Percentiles rank a stretch among this genome's conserved stretches.
These are phyloP conservation scores for Przewalskia tangutica DNA, from an alignment of 257 asterid species.

Conservation along the genomic window DNA sequence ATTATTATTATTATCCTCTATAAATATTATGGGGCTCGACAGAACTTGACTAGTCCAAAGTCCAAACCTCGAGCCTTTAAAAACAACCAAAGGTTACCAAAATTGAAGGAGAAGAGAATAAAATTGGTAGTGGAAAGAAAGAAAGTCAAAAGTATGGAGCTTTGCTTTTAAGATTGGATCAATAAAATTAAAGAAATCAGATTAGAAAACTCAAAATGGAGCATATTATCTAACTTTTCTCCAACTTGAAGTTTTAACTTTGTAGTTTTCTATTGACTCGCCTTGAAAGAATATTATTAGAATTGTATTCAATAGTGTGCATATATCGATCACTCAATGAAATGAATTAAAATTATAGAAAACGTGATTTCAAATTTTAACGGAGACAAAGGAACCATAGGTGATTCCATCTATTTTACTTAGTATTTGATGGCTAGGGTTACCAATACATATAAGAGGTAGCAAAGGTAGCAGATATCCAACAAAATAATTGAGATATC, in stretches of 20 bases:
- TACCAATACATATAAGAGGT: too few relatives aligned
- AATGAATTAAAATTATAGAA: neutral
- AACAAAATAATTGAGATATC: neutral
- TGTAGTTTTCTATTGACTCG: neutral
- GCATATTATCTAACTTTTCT: neutral
- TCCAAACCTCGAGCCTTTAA: constrained; percentile 26
- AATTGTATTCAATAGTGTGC: neutral
- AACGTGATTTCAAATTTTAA: too few relatives aligned
- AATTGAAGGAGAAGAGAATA: constrained; percentile 9
- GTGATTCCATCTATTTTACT: too few relatives aligned
- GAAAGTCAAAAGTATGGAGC: neutral
- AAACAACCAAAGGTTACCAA: constrained; percentile 14
- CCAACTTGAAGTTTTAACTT: neutral
- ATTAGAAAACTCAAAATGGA: neutral
- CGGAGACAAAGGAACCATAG: neutral
- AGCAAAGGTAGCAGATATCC: neutral
- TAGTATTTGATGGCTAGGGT: too few relatives aligned
- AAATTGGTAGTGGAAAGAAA: neutral
- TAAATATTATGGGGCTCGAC: neutral
- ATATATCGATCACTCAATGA: accelerated
- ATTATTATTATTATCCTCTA: neutral
- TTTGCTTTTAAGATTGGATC: neutral
- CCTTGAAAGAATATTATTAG: neutral
- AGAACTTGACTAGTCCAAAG: constrained; percentile 8
- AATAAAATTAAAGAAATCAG: neutral